A percentile compares a stretch with the other conserved stretches of the same genome.
These are phyloP conservation scores for Priceomyces medius DNA, from an alignment of 805 yeast genomes.

Conservation along the genomic window DNA sequence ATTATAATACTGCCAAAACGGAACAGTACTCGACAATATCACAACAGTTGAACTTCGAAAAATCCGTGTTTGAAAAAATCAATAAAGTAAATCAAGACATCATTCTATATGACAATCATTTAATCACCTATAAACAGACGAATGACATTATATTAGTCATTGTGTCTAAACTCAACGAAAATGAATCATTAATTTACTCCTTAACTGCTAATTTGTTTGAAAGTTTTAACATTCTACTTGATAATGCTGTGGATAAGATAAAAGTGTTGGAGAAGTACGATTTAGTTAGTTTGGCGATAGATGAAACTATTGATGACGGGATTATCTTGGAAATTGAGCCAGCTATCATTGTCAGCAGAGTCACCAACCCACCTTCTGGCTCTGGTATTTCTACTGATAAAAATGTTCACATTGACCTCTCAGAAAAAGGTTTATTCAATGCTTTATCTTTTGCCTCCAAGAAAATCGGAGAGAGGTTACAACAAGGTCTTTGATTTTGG, in stretches of 20 bases:
- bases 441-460: slow-evolving; percentile 88
- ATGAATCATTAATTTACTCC: slow-evolving; percentile 76
- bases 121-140: slow-evolving; percentile 83
- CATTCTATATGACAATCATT: slow-evolving; percentile 70
- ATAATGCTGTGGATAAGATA: slow-evolving; percentile 70
- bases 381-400: slow-evolving; percentile 50
- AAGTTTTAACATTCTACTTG: slow-evolving; percentile 74
- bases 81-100: slow-evolving; percentile 79
- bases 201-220: slow-evolving; percentile 77
- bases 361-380: slow-evolving; percentile 72
- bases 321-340: slow-evolving; percentile 88
- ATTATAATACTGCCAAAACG: slow-evolving; percentile 66
- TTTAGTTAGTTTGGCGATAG: slow-evolving; percentile 79
- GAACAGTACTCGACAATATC: slow-evolving; percentile 44
- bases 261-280: slow-evolving; percentile 82
- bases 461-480: slow-evolving; percentile 50
- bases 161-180: slow-evolving; percentile 76
- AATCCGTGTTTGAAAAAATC: slow-evolving; percentile 69
- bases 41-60: slow-evolving; percentile 77
- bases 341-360: slow-evolving; percentile 82
- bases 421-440: slow-evolving; percentile 74
- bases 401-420: slow-evolving; percentile 59
- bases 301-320: slow-evolving; percentile 93
- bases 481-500: slow-evolving; percentile 39
- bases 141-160: slow-evolving; percentile 73